Evolutionary conservation across 2,329 filamentous ascomycete species (phyloP).

Genomic region (Hyphodiscus sp.): DNA sequence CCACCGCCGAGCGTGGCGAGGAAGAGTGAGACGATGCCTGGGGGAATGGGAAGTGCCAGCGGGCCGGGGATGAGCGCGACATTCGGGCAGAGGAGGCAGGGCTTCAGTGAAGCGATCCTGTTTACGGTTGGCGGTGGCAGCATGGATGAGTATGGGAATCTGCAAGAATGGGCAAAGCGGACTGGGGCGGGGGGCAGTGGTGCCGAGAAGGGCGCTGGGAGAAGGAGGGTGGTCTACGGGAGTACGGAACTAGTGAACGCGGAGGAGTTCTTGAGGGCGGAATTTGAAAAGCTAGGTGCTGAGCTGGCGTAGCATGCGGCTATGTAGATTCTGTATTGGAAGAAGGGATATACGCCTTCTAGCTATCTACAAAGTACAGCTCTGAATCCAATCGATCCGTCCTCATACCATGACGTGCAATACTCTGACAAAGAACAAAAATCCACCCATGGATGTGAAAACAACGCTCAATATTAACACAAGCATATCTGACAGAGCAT

Average conservation of each 20-base stretch:
- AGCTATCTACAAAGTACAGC: not conserved
- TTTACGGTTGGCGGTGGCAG: conserved; percentile 93
- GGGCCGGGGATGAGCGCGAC: conserved; percentile 65
- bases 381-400: not conserved
- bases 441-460: not conserved
- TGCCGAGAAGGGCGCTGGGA: conserved; percentile 51
- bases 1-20: conserved; percentile 65
- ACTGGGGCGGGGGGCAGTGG: conserved; percentile 45
- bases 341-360: not conserved
- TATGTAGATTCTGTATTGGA: not conserved
- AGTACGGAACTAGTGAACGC: conserved; percentile 78
- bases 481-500: not conserved
- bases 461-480: conserved; percentile 2
- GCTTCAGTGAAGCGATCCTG: conserved; percentile 85
- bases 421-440: not conserved
- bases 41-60: conserved; percentile 41
- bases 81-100: conserved; percentile 85
- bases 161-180: conserved; percentile 90
- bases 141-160: conserved; percentile 97
- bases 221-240: conserved; percentile 85
- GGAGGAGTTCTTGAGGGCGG: conserved; percentile 56
- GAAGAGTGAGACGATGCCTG: conserved; percentile 38
- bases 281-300: conserved; percentile 55
- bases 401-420: not conserved
- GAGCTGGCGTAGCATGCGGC: conserved; percentile 33